Evolutionary conservation across 441 rosid species (phyloP), one percentile per base, ranked within the genome.

Genomic region (Eutrema salsugineum): DNA sequence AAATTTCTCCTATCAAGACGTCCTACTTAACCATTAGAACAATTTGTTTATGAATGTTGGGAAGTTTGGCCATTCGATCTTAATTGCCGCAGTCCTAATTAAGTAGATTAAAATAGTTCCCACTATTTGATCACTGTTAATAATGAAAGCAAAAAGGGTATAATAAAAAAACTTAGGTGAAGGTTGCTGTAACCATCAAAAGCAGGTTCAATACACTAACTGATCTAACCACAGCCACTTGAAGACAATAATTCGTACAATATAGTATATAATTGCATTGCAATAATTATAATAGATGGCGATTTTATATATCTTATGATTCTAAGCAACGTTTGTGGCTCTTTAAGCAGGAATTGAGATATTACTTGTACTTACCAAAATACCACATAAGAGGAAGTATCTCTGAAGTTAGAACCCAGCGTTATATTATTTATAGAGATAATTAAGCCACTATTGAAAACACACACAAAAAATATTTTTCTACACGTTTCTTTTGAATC

Each of bases 141-240:
- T 50, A 39, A 50, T 39, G 5, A 12, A 72, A 47, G 56, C 3
- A 53, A 71, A 63, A 63, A 11, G 50, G 33, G 55, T 35, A 27
- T 22, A 44, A 22, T 43, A 54, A 11, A 33, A 24, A 46, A 64
- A 72, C 59, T 56, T 47, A 27, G 66, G 77, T 72, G 72, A 73
- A 47, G 66, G 55, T 73, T 40, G 78, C 10, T 58, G 78, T 73
- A 73, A 59, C 47, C 46, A 66, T 73, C 59, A 68, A 60, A 72
- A 53, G 63, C 48, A 53, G 70, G 70, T 72, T 63, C 30, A 51
- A 61, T 40, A 47, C 15, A 39, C 63, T 72, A 55, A 73, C 62
- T 16, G 72, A 49, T 67, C 42, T 74, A 74, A 74, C 78, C 68
- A 59, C 67, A 74, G 16, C 56, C 68, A 66, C 72, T 66, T 16